Evolutionary conservation across 2,329 filamentous ascomycete genomes (phyloP), one percentile per base, ranked within the genome.

Genomic region (Raffaelea deltoideospora): DNA sequence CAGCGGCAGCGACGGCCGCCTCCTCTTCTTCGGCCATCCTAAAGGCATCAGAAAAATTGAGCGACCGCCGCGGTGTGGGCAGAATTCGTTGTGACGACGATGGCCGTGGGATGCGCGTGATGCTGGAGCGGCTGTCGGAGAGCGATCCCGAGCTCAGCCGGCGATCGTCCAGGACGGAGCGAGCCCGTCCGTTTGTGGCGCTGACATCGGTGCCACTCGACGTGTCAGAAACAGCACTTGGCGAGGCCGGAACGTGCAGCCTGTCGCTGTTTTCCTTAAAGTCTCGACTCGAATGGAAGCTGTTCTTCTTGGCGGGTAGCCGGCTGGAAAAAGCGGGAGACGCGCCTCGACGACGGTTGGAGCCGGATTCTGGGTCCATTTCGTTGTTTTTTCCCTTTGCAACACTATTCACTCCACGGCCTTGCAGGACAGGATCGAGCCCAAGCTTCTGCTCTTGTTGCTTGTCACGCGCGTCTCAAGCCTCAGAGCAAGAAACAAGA

Each of bases 11-110:
- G 11, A 31, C 37, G 15, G 33, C 33, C 8, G 62, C 59, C 23
- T 50, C 50, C 24, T 56, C 53, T 37, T 57, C 54, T n/a, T 52
- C 43, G 3, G 52, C 56, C 47, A 56, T 46, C 28, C 45, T 47
- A 45, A 58, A 64, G 7, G 64, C 63, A 31, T 68, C 63, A 14
- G 52, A 44, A 15, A 68, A 45, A 3, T 57, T 58, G 4, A 67
- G 52, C 5, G 53, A 53, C 21, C 52, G 51, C 2, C 37, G 50
- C 34, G 50, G 45, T 24, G 41, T 31, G 37, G 40, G 5, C 29
- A 44, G 18, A 20, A 43, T 19, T 20, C 27, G 33, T 41, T 43
- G 31, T 44, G 37, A 28, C 40, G 51, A 38, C 45, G 48, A 40
- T 11, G 47, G 53, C 22, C 53, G 48, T 8, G 54, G 53, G 13